Conservation (phyloP, 108 stramenopile species). For the Aurantiochytrium sp. region DNA sequence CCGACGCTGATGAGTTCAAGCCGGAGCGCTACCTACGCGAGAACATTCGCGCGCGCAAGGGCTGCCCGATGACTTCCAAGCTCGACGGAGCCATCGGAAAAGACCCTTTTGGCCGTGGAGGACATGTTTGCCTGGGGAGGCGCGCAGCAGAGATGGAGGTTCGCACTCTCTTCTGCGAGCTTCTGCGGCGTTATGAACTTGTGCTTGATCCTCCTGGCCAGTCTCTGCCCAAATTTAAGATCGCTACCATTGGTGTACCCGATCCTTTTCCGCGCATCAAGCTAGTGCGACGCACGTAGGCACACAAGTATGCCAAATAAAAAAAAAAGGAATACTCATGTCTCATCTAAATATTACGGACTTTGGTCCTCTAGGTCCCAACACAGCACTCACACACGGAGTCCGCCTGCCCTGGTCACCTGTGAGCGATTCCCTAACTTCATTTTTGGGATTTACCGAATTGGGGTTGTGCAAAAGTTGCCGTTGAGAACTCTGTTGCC, state of each 20-base stretch:
- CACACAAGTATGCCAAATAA: too few relatives aligned
- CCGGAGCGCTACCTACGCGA: neutral
- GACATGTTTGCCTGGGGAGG: neutral
- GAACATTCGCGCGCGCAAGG: neutral
- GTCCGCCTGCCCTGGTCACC: too few relatives aligned
- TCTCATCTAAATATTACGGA: too few relatives aligned
- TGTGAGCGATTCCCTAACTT: too few relatives aligned
- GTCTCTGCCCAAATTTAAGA: neutral
- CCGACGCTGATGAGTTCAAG: neutral
- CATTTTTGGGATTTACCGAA: too few relatives aligned
- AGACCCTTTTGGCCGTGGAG: neutral
- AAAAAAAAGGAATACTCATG: too few relatives aligned
- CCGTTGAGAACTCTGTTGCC: too few relatives aligned
- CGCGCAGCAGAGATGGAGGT: conserved; percentile 3
- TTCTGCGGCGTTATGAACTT: neutral
- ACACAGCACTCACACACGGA: too few relatives aligned
- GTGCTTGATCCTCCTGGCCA: neutral
- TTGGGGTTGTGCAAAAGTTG: too few relatives aligned
- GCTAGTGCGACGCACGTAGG: neutral
- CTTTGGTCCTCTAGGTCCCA: too few relatives aligned
- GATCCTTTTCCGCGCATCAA: neutral
- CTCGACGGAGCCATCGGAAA: neutral
- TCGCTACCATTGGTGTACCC: neutral
- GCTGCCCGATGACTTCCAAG: neutral
- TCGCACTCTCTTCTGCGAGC: neutral